Evolutionary conservation across 768 basidiomycete species (phyloP).

Genomic region (Amanita brunnescens): DNA sequence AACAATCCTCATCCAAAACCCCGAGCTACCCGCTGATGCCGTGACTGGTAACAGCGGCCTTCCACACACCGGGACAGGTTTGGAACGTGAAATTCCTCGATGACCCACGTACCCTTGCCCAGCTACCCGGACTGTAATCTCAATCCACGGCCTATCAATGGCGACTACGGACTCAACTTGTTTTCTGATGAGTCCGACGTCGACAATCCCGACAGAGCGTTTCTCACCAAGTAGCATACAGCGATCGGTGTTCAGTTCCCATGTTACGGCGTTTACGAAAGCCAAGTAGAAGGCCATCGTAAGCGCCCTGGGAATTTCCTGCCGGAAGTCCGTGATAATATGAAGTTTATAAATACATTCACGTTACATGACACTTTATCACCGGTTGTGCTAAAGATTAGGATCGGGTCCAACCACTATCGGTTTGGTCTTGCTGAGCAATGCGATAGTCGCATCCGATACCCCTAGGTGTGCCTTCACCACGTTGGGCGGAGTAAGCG

Average conservation of each 20-base stretch:
- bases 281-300: too few relatives aligned
- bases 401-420: conserved; percentile 23
- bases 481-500: conserved; percentile 35
- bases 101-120: neutral
- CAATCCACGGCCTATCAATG: neutral
- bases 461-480: conserved; percentile 38
- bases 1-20: too few relatives aligned
- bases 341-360: neutral
- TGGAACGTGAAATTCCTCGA: too few relatives aligned
- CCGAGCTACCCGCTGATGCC: too few relatives aligned
- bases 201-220: neutral
- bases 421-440: conserved; percentile 32
- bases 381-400: neutral
- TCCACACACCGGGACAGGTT: too few relatives aligned
- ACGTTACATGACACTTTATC: neutral
- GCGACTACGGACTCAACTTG: neutral
- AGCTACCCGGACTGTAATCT: neutral
- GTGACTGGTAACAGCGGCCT: too few relatives aligned
- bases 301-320: too few relatives aligned
- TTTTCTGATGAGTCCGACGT: neutral
- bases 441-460: conserved; percentile 25
- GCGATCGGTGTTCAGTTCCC: too few relatives aligned
- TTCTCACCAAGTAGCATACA: too few relatives aligned
- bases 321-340: too few relatives aligned
- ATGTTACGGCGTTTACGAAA: too few relatives aligned